Base-by-base conservation (phyloP, 441 rosid species). In the Croton setiger region DNA sequence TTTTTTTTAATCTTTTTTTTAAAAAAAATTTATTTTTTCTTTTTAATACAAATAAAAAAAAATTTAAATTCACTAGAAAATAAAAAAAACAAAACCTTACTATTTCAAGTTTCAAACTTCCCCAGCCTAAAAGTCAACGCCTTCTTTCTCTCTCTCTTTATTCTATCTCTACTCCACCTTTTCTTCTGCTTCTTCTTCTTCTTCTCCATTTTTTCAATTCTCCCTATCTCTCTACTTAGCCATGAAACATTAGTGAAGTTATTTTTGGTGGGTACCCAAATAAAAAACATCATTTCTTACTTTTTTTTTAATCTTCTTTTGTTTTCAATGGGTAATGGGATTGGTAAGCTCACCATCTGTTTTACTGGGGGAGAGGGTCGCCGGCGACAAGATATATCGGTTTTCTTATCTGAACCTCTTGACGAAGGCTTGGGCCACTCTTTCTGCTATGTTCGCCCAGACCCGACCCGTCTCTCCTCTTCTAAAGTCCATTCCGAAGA, bases 111-210 rank as follows among this genome's bases (percentile, higher is more conserved):
- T 72, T 72, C 79, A 74, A 81, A 78, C 75, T 37, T 73, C 74
- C 3, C 0, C 23, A 63, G 3, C 53, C 21, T 68, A 27, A 60
- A 85, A 89, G 97, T 91, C 97, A 91, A 87, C 93, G 76, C 87
- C 66, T 80, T 70, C 75, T 68, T 62, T 70, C 63, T 51, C 64
- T 74, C 74, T 75, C 73, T 56, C 64, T 47, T 21, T 64, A 17
- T 60, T 67, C 37, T 27, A 27, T 23, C 58, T 17, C 59, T 64
- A n/a, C 37, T 75, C 72, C 87, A 67, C 36, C 57, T 17, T 10
- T 80, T 63, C 76, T 44, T 63, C 15, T 31, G 67, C 66, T 11
- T 39, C 71, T 14, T 39, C 48, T 64, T 48, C 70, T n/a, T n/a
- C n/a, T n/a, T n/a, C 56, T 51, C 56, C 52, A 66, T 56, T n/a